Evolutionary conservation across 176 grass and related monocot species (phyloP).

Genomic region (Oryza brachyantha): DNA sequence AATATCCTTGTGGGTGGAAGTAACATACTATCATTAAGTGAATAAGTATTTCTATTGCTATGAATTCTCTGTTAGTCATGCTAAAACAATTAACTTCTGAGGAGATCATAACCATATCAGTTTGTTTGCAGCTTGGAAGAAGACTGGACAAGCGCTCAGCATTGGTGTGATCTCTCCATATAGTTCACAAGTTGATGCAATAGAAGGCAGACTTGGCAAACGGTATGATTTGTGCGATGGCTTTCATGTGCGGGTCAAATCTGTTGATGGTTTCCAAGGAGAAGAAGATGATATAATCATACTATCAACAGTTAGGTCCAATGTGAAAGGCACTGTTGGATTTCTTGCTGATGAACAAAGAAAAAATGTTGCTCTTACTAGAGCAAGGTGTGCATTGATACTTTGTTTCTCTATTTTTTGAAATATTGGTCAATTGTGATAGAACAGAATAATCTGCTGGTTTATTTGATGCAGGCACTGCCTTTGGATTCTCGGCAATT

Average conservation of each 20-base stretch:
- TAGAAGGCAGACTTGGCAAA: slow-evolving; percentile 52
- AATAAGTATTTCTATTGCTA: not conserved
- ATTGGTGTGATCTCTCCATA: slow-evolving; percentile 77
- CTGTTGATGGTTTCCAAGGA: slow-evolving; percentile 82
- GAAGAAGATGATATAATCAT: slow-evolving; percentile 83
- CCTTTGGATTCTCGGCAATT: slow-evolving; percentile 82
- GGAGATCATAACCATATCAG: not conserved
- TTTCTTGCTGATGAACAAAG: slow-evolving; percentile 68
- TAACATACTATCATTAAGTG: not conserved
- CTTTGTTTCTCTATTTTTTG: not conserved
- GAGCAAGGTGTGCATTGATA: slow-evolving; percentile 60
- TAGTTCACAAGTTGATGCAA: slow-evolving; percentile 54
- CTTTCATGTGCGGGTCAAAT: slow-evolving; percentile 68
- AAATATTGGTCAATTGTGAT: not conserved
- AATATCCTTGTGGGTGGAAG: not conserved
- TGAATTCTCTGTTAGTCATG: not conserved
- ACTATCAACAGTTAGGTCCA: slow-evolving; percentile 74
- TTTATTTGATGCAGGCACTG: slow-evolving; percentile 63
- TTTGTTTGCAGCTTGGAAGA: slow-evolving; percentile 48
- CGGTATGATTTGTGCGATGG: slow-evolving; percentile 36
- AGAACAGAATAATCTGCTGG: not conserved
- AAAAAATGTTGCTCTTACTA: slow-evolving; percentile 83
- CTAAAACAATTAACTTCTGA: not conserved
- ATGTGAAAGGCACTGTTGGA: slow-evolving; percentile 46
- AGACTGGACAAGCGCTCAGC: slow-evolving; percentile 36